Evolutionary conservation across 1,284 basidiomycete genomes (phyloP).

Genomic region (Ceratobasidium sp.): DNA sequence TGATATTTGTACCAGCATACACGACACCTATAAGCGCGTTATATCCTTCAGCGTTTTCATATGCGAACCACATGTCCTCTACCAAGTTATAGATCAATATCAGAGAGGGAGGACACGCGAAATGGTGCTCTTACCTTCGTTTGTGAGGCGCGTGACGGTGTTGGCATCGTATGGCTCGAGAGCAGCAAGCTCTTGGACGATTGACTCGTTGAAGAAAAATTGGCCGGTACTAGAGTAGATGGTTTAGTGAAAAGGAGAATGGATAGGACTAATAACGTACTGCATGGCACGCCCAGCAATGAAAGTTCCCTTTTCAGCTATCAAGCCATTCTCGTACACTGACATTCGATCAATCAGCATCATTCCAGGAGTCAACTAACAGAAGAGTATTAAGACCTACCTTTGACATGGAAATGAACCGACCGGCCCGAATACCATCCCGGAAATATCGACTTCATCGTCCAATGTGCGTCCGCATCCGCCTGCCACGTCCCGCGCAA

Average conservation of each 20-base stretch:
- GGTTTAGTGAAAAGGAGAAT: neutral
- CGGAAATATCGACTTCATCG: conserved; percentile 76
- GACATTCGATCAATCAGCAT: neutral
- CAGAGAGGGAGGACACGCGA: neutral
- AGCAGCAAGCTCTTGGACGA: conserved; percentile 9
- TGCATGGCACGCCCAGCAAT: conserved; percentile 32
- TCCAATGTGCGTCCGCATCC: conserved; percentile 70
- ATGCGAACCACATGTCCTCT: conserved; percentile 23
- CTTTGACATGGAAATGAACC: conserved; percentile 39
- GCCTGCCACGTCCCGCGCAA: conserved; percentile 74
- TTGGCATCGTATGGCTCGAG: conserved; percentile 30
- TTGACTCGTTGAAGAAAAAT: conserved; percentile 34
- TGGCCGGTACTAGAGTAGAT: conserved; percentile 5
- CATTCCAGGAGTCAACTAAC: neutral
- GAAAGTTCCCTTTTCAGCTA: conserved; percentile 31
- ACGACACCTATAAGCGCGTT: conserved; percentile 35
- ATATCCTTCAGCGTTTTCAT: conserved; percentile 36
- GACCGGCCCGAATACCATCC: conserved; percentile 56
- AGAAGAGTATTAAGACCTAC: neutral
- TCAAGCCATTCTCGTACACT: conserved; percentile 27
- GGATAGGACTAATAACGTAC: neutral
- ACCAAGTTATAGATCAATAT: neutral
- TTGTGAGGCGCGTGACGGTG: conserved; percentile 24
- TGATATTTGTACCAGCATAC: conserved; percentile 16
- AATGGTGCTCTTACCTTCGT: conserved; percentile 1